Percentiles rank a stretch among this genome's conserved stretches.
phyloP scores from a whole-genome alignment of 257 asterid species.

The Catharanthus roseus region DNA sequence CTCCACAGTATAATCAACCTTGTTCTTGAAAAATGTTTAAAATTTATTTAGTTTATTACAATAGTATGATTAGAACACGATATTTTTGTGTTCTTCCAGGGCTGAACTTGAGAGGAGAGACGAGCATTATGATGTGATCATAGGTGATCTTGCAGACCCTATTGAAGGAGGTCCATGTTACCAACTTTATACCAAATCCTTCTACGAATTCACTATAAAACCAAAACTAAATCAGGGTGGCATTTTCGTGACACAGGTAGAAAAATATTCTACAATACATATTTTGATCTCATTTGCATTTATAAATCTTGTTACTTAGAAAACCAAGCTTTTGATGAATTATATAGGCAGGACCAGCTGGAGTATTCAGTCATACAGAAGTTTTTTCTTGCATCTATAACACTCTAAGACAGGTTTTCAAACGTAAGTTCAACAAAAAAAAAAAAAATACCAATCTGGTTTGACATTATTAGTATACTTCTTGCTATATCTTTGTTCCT shows the following conservation, averaged over 20 bases:
- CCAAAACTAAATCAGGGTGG: slow-evolving; percentile 66
- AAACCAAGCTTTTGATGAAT: background rate
- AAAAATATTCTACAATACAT: background rate
- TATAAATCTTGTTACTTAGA: background rate
- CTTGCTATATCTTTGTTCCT: background rate
- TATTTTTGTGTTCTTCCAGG: slow-evolving; percentile 27
- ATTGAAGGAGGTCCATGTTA: slow-evolving; percentile 95
- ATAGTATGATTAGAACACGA: background rate
- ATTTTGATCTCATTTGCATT: background rate
- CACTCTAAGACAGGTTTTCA: slow-evolving; percentile 85
- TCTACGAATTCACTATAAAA: slow-evolving; percentile 61
- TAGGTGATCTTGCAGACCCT: slow-evolving; percentile 95
- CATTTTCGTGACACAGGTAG: slow-evolving; percentile 89
- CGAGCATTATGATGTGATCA: slow-evolving; percentile 70
- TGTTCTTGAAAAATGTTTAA: background rate
- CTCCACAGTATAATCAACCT: background rate
- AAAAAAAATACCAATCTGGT: background rate
- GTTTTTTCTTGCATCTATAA: slow-evolving; percentile 90
- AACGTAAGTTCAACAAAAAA: slow-evolving; percentile 45
- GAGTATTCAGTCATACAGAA: slow-evolving; percentile 85
- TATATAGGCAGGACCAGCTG: slow-evolving; percentile 96
- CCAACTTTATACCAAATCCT: slow-evolving; percentile 91
- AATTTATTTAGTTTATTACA: background rate
- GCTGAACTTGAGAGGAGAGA: slow-evolving; percentile 83
- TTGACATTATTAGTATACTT: background rate